Evolutionary conservation across 805 yeast species (phyloP), one percentile per base, ranked within the genome.

Genomic region (Naumovozyma castellii): DNA sequence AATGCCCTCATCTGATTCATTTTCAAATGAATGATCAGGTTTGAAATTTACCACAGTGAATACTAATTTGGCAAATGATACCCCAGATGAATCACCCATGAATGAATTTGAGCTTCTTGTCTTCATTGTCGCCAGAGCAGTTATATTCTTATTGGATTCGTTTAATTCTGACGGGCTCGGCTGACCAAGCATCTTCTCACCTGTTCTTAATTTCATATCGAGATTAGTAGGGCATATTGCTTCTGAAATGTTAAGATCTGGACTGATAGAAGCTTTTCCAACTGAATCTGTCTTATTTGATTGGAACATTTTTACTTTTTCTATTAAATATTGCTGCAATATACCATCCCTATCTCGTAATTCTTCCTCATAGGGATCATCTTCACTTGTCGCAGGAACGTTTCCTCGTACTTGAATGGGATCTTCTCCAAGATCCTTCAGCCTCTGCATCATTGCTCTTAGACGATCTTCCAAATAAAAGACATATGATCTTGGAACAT

Each of bases 401-500:
- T 52, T 54, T 14, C 54, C 51, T 17, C 44, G 47, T 3, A 50
- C 47, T 8, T 49, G 25, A 4, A 35, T 45, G 1, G 65, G 60
- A 41, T 65, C 68, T 2, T 68, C 51, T 0, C 75, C 80, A 42
- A 64, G 51, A 12, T 59, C 62, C 42, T 60, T 57, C 20, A 84
- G 55, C 42, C 68, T 63, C 4, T 53, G 49, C 55, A 83, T 84
- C 43, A 86, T 62, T n/a, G 63, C 61, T 6, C 68, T 66, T 2
- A 85, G 66, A 29, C 78, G 64, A 41, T 76, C 78, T 54, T 86
- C 96, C 42, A 86, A 63, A 49, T 78, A 80, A 16, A 76, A 71
- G 3, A 85, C 75, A 53, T 83, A 82, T 2, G 86, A 81, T 30
- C 97, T 65, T 0, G 96, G 94, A 1, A 86, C 76, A 48, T 82